phyloP scores from a whole-genome alignment of 73 alveolate species.

The Breviolum minutum region DNA sequence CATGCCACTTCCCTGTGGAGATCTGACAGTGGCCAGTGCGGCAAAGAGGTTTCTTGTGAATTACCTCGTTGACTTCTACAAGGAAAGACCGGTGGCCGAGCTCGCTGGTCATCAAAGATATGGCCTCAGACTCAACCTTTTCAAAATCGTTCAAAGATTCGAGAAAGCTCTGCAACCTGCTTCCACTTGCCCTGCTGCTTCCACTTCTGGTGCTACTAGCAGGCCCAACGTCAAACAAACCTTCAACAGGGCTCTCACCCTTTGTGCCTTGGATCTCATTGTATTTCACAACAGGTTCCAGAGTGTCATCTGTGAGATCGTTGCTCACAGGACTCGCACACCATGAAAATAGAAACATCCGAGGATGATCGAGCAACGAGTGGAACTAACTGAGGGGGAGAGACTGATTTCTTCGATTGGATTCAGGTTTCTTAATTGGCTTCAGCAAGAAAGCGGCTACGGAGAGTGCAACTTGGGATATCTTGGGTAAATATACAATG shows the following conservation, averaged over 20 bases:
- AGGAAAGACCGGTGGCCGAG: background rate
- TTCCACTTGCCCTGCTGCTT: conserved; percentile 2
- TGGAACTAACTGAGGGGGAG: background rate
- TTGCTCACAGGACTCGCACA: background rate
- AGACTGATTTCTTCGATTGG: too few species aligned
- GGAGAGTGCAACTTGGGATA: background rate
- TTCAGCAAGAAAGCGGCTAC: background rate
- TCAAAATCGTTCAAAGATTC: background rate
- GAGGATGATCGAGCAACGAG: background rate
- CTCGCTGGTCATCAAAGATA: background rate
- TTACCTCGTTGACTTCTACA: conserved; percentile 18
- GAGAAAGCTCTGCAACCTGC: background rate
- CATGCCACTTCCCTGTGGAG: conserved; percentile 1
- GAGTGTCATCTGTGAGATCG: background rate
- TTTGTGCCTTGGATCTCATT: background rate
- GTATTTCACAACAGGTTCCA: background rate
- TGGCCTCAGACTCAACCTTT: conserved; percentile 12
- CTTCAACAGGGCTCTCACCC: background rate
- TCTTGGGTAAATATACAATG: too few species aligned
- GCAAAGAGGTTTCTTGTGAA: background rate
- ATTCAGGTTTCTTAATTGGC: background rate
- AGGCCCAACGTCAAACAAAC: background rate
- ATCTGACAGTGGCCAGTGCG: conserved; percentile 7
- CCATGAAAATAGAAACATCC: background rate
- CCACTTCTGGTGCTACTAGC: conserved; percentile 31